Percentiles rank a stretch among this genome's conserved stretches.
These are phyloP conservation scores for Cucurbita ficifolia DNA, from an alignment of 306 rosid species.

Conservation along the genomic window DNA sequence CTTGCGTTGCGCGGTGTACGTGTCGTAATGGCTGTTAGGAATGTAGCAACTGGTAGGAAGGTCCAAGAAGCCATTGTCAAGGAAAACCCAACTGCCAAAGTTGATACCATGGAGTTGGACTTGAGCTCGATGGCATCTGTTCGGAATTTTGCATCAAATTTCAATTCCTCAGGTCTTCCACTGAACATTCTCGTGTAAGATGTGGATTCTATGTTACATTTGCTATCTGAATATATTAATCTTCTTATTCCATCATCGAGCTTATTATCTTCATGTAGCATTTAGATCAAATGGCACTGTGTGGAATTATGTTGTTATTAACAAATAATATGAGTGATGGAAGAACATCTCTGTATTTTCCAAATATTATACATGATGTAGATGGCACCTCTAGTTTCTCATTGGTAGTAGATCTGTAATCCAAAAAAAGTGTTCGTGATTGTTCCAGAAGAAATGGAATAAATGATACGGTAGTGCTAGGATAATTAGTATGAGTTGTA, in stretches of 20 bases:
- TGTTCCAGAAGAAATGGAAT: not conserved
- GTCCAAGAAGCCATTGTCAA: conserved; percentile 36
- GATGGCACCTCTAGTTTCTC: not conserved
- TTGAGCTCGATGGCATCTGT: conserved; percentile 57
- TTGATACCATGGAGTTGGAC: conserved; percentile 56
- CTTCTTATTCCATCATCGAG: not conserved
- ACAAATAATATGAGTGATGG: not conserved
- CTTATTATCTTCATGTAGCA: not conserved
- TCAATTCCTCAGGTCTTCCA: conserved; percentile 41
- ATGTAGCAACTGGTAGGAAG: conserved; percentile 26
- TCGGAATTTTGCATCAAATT: conserved; percentile 43
- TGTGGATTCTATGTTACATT: not conserved
- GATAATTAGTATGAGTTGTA: not conserved
- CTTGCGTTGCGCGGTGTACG: conserved; percentile 68
- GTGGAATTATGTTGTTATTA: not conserved
- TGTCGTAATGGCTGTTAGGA: conserved; percentile 65
- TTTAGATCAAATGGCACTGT: not conserved
- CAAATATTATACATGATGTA: not conserved
- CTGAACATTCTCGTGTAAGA: conserved; percentile 74
- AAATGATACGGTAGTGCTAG: not conserved
- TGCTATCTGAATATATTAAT: not conserved
- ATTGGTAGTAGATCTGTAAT: not conserved
- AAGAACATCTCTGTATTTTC: not conserved
- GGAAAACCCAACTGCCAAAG: conserved; percentile 45
- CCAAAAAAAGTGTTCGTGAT: not conserved